Percentiles rank a stretch among this genome's conserved stretches.
Evolutionary conservation across 148 eudicot species (phyloP).

Genomic region (Linanthus parryae): DNA sequence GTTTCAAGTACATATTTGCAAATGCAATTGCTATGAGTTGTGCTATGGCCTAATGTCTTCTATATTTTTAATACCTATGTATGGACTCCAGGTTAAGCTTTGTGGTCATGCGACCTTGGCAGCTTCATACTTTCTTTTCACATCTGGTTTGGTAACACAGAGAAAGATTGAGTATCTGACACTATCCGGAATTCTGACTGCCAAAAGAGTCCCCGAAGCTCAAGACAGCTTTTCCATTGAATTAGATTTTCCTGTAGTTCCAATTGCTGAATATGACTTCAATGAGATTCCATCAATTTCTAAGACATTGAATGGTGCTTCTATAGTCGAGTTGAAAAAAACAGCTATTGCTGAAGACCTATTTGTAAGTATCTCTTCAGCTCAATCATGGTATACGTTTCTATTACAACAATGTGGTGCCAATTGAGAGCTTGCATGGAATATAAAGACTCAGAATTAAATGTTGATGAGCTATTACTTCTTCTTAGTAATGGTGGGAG

Average conservation of each 20-base stretch:
- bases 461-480: no score
- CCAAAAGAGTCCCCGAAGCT: conserved; percentile 38
- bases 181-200: conserved; percentile 67
- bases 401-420: no score
- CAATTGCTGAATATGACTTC: conserved; percentile 24
- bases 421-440: no score
- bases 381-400: no score
- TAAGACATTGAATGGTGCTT: conserved; percentile 34
- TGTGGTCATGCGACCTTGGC: conserved; percentile 97
- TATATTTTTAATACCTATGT: no score
- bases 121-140: conserved; percentile 71
- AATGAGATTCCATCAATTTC: conserved; percentile 34
- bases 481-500: no score
- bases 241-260: conserved; percentile 58
- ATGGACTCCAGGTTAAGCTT: conserved; percentile 72
- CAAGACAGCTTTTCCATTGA: conserved; percentile 36
- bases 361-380: conserved; percentile 60
- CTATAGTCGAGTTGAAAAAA: conserved; percentile 39
- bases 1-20: not conserved
- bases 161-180: conserved; percentile 58
- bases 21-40: not conserved
- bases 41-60: no score
- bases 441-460: no score
- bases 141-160: conserved; percentile 44
- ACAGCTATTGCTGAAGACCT: conserved; percentile 42